Evolutionary conservation across 1,284 basidiomycete genomes (phyloP), one percentile per base, ranked within the genome.

Genomic region (Boletus hoseneyae): DNA sequence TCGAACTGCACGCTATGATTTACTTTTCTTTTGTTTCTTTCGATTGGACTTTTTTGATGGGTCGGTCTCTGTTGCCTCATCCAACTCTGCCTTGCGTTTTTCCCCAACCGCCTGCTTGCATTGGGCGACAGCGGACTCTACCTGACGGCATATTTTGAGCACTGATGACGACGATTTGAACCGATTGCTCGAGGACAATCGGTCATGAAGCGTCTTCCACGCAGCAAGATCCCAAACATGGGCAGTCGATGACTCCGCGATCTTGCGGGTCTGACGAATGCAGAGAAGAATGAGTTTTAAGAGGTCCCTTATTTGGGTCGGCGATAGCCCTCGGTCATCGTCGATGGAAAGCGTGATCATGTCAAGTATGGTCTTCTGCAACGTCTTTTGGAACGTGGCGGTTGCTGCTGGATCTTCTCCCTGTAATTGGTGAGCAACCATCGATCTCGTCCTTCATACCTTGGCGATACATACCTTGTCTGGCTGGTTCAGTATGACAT

Each of bases 221-320:
- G 65, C 62, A 16, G 68, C 59, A 1, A 76, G 64, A 41, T 75
- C 68, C 81, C 81, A 83, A 2, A 67, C 59, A 51, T 60, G 21
- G 66, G 57, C 7, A 7, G 25, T 66, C 54, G 29, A 18, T 1
- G 51, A 18, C 79, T 63, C 19, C 71, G 75, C 52, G 77, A 33
- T 27, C 79, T 41, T 69, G 52, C 51, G 62, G 3, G 83, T 82
- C 51, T 86, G 82, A 45, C 92, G 82, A 11, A 83, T 75, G 32
- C 82, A 80, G 18, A 80, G 69, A 7, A 92, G 70, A 0, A 75
- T 83, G 45, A 91, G 73, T 67, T 93, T 95, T 53, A 92, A 69
- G 13, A 93, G 68, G 27, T 93, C 89, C 68, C 93, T 96, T 61
- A 89, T 66, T 51, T 93, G 85, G 8, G 80, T 68, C 1, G 86